Base-by-base conservation (phyloP, 176 grass and related monocot species). In the Phyllostachys edulis region DNA sequence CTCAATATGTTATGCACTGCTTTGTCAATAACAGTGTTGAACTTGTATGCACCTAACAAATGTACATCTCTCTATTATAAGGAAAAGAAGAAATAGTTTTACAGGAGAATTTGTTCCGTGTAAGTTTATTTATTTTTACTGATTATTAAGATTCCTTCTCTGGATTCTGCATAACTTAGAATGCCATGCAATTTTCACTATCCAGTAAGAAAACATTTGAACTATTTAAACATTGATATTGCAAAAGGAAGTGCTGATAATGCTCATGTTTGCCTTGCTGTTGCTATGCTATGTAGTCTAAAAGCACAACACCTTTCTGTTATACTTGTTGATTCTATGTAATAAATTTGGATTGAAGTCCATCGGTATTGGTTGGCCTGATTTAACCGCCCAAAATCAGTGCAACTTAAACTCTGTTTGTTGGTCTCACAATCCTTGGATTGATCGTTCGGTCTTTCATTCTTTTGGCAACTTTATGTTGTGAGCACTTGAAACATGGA, bases 401-500 rank as follows among this genome's bases (percentile, higher is more conserved):
- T 37, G 61, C 45, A 66, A 36, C 26, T 65, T 49, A 14, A 21
- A 20, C 61, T 66, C 41, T 66, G 36, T 59, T 76, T 57, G 17
- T 54, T 81, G 54, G 36, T 44, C 21, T 70, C n/a, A 26, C n/a
- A 27, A 21, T 23, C n/a, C 51, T 32, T 81, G 20, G n/a, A 55
- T 59, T 70, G 50, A 34, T 68, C 38, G 2, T 59, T 75, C 32
- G 36, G 55, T 55, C 26, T 74, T 56, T 21, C 13, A 38, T 55
- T 68, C n/a, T 21, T 76, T 68, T 71, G 14, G n/a, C 7, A 51
- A 29, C 5, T 64, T 80, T 52, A 55, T 63, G 55, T 51, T 79
- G 32, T 63, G 77, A 72, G 56, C 84, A 51, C 38, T 85, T 78
- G 63, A 47, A 55, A 61, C 21, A 68, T 49, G 52, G 65, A 70